Evolutionary conservation across 768 basidiomycete genomes (phyloP), one percentile per base, ranked within the genome.

Genomic region (Astraeus odoratus): DNA sequence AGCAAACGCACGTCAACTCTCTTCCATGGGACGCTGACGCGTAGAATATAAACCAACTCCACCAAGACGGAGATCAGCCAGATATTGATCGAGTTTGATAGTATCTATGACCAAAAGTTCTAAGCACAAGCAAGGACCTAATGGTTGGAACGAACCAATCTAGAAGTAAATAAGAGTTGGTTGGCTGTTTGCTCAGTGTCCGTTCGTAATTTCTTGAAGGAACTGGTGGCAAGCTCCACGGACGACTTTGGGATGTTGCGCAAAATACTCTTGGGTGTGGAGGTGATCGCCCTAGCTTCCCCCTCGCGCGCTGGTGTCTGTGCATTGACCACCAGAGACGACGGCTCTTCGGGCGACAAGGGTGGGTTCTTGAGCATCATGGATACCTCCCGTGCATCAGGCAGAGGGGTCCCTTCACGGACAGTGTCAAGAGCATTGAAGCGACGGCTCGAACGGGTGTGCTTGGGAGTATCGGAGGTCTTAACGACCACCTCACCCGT

Each of bases 1-100:
- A 5, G 5, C 3, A 26, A 22, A 1, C 9, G 5, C 20, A 80
- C 77, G 56, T 64, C 56, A n/a, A 66, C 43, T 10, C 51, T 51
- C 44, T 67, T 60, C 78, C 78, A 83, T 0, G 82, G 81, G 40
- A 80, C 67, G 19, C 80, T 66, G 10, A 58, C 62, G 38, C 65
- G 67, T 13, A 83, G 53, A 30, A 86, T 66, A 49, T 74, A 77
- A 1, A 77, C 16, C 5, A 83, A 56, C 56, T 86, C 84, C 15
- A 71, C 51, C 8, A 78, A 42, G 6, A 74, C 70, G 0, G 78
- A 79, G 34, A 80, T 49, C 16, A 70, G 68, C 69, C 75, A 79
- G 35, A 86, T 78, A 47, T 80, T 79, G 29, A 67, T 69, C 1
- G 83, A 78, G 50, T 77, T 77, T n/a, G 84, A 86, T 8, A 84